A percentile compares a stretch with the other conserved stretches of the same genome.
phyloP scores from a whole-genome alignment of 2,329 filamentous ascomycete genomes.

The Exserohilum turcica region DNA sequence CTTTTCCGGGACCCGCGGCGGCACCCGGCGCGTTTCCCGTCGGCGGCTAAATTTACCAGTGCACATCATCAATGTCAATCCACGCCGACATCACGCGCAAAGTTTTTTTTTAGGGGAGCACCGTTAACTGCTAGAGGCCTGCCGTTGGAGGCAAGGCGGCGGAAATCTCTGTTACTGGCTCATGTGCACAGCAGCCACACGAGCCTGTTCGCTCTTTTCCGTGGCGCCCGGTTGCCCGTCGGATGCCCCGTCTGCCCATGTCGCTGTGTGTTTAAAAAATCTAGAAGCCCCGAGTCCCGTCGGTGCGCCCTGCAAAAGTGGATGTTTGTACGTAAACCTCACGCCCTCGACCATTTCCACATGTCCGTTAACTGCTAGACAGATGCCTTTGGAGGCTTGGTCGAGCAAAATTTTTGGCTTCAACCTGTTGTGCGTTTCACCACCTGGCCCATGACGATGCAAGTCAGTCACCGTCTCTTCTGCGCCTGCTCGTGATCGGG shows the following conservation, averaged over 20 bases:
- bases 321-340: conserved; percentile 31
- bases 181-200: conserved; percentile 5
- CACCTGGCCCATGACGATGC: too few relatives aligned
- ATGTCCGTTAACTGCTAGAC: conserved; percentile 27
- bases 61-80: conserved; percentile 6
- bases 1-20: conserved; percentile 10
- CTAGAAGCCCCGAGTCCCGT: conserved; percentile 21
- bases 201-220: conserved; percentile 10
- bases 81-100: not conserved
- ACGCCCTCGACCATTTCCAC: not conserved
- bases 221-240: conserved; percentile 14
- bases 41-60: conserved; percentile 16
- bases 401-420: conserved; percentile 10
- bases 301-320: conserved; percentile 10
- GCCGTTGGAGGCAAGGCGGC: conserved; percentile 25
- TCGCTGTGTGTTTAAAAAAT: conserved; percentile 1
- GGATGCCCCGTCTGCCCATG: conserved; percentile 12
- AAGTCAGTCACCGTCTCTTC: too few relatives aligned
- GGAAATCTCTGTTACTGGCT: conserved; percentile 26
- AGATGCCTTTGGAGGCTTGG: conserved; percentile 27
- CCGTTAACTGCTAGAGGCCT: conserved; percentile 21
- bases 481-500: too few relatives aligned
- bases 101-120: not conserved
- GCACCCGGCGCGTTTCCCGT: conserved; percentile 16
- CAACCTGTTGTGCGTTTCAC: not conserved